These are phyloP conservation scores for Fusarium chaquense DNA, from an alignment of 2,329 filamentous ascomycete genomes.

Conservation along the genomic window DNA sequence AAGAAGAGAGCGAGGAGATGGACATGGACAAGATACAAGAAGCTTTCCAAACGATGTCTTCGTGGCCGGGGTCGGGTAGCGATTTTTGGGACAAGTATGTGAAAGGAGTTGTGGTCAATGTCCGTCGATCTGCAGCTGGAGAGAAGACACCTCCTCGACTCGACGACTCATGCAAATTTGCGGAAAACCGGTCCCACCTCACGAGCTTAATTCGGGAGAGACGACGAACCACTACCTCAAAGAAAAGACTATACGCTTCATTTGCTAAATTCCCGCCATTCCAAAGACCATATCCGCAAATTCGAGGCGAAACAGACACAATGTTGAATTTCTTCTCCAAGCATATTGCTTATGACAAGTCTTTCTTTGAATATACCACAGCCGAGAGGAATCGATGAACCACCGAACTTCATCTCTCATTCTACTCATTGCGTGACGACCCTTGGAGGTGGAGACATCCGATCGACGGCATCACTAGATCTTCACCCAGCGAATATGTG, in stretches of 20 bases:
- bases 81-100: no score
- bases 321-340: fast-evolving
- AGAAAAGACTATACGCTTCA: not conserved
- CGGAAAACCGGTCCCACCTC: no score
- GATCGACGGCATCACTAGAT: no score
- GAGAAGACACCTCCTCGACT: not conserved
- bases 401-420: not conserved
- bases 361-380: not conserved
- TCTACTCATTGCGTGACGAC: not conserved
- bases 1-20: no score
- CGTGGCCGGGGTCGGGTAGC: no score
- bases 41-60: no score
- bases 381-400: not conserved
- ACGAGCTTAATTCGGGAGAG: not conserved
- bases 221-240: fast-evolving
- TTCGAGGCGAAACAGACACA: not conserved
- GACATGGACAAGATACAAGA: no score
- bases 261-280: no score
- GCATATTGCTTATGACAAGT: not conserved
- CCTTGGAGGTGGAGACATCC: no score
- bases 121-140: fast-evolving
- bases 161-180: no score
- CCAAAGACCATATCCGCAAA: not conserved
- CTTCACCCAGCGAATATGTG: no score
- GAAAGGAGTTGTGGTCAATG: not conserved